Conservation (phyloP, 108 stramenopile genomes). For the Phaeodactylum tricornutum region DNA sequence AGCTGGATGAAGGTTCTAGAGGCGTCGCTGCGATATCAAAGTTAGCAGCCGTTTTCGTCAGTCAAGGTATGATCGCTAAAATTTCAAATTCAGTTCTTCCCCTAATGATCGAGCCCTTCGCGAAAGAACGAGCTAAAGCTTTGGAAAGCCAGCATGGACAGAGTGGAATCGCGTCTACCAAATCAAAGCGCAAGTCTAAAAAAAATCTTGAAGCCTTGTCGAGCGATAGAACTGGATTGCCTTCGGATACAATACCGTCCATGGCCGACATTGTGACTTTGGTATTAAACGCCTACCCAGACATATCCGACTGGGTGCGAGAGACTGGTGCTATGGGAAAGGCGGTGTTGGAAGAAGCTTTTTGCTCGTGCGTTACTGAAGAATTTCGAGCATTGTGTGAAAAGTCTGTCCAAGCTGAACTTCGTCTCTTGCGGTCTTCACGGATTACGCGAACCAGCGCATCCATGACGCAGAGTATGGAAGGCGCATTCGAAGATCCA, state of each 20-base stretch:
- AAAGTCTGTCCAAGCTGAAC: slow-evolving; percentile 6
- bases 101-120: slow-evolving; percentile 14
- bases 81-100: slow-evolving; percentile 2
- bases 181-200: no score
- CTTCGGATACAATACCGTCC: no score
- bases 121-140: slow-evolving; percentile 19
- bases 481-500: slow-evolving; percentile 22
- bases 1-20: background rate
- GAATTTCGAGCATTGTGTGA: background rate
- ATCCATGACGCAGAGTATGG: background rate
- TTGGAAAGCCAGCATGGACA: no score
- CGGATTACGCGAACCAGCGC: slow-evolving; percentile 2
- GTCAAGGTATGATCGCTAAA: background rate
- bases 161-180: no score
- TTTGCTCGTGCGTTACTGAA: background rate
- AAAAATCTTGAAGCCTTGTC: no score
- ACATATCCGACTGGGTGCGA: no score
- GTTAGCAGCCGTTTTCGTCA: slow-evolving; percentile 14
- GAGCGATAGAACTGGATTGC: no score
- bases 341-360: background rate
- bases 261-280: no score
- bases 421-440: no score
- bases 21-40: background rate
- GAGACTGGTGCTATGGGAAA: slow-evolving; percentile 3
- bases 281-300: no score